These are phyloP conservation scores for Sporobolomyces roseus DNA, from an alignment of 768 basidiomycete species.

Conservation along the genomic window DNA sequence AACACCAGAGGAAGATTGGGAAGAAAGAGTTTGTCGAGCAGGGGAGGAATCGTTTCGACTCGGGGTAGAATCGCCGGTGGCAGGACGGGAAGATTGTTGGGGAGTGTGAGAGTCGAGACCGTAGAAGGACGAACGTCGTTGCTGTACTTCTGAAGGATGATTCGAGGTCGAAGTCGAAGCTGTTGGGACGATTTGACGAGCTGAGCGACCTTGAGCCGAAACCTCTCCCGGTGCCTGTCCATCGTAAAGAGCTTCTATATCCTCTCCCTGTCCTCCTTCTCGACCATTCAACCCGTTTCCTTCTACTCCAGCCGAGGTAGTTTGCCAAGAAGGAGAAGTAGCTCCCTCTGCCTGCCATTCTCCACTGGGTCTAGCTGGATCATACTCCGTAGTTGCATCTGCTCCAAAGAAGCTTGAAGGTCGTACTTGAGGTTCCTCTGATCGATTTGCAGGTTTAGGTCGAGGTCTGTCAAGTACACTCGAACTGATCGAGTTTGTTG, in stretches of 20 bases:
- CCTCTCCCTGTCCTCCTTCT: not conserved
- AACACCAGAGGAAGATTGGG: conserved; percentile 3
- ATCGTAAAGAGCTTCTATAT: not conserved
- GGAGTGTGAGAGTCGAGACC: conserved; percentile 20
- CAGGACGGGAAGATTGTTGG: not conserved
- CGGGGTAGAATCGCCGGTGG: not conserved
- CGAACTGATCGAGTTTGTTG: conserved; percentile 1
- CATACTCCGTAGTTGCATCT: not conserved
- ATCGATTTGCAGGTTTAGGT: conserved; percentile 6
- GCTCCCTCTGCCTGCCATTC: not conserved
- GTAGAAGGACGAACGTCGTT: conserved; percentile 26
- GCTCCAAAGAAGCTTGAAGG: conserved; percentile 23
- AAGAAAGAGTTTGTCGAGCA: not conserved
- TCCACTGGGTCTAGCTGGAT: not conserved
- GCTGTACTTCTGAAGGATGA: not conserved
- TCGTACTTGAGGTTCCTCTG: not conserved
- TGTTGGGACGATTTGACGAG: too few species aligned
- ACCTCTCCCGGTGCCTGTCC: not conserved
- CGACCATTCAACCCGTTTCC: too few species aligned
- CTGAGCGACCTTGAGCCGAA: not conserved
- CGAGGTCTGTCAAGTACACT: conserved; percentile 11
- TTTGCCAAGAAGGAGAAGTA: not conserved
- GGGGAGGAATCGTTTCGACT: conserved; percentile 4
- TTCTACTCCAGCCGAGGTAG: too few species aligned
- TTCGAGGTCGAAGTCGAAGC: not conserved